These are phyloP conservation scores for Monosporascus sp. DNA, from an alignment of 2,329 filamentous ascomycete genomes.

Conservation along the genomic window DNA sequence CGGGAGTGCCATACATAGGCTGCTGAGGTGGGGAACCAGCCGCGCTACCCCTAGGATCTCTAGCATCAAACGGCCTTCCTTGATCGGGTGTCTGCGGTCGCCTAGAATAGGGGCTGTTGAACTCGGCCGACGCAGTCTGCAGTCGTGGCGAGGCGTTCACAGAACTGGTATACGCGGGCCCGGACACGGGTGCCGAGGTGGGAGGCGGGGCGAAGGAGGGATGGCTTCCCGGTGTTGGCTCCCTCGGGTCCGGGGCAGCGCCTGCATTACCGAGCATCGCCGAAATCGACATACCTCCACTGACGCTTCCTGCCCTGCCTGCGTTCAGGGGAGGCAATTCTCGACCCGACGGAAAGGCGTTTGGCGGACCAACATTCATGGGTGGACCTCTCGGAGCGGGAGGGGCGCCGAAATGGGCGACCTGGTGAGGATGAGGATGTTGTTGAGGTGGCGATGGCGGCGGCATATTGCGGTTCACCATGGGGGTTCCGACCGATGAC, in stretches of 20 bases:
- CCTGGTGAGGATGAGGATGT: constrained; percentile 20
- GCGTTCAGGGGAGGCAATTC: constrained; percentile 32
- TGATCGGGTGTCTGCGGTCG: constrained; percentile 72
- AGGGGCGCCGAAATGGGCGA: constrained; percentile 23
- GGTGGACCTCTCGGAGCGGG: constrained; percentile 23
- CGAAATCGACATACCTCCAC: constrained; percentile 57
- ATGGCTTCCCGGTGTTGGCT: constrained; percentile 34
- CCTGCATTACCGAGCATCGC: constrained; percentile 48
- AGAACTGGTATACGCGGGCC: constrained; percentile 39
- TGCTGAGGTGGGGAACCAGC: constrained; percentile 44
- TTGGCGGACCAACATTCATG: constrained; percentile 23
- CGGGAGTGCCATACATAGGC: constrained; percentile 48
- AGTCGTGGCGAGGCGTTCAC: constrained; percentile 53
- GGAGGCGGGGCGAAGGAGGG: constrained; percentile 38
- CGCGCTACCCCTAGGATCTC: constrained; percentile 35
- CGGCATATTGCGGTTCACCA: constrained; percentile 23
- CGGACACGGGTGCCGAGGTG: constrained; percentile 34
- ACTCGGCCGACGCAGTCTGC: constrained; percentile 51
- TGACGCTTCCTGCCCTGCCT: constrained; percentile 38
- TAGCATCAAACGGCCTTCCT: constrained; percentile 46
- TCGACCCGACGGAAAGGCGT: constrained; percentile 23
- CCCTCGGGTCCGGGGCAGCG: constrained; percentile 37
- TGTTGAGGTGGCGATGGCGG: constrained; percentile 22
- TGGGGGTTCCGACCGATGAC: constrained; percentile 22
- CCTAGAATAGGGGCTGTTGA: constrained; percentile 46